Evolutionary conservation across 345 rosid species (phyloP).

Genomic region (Salix arbutifolia): DNA sequence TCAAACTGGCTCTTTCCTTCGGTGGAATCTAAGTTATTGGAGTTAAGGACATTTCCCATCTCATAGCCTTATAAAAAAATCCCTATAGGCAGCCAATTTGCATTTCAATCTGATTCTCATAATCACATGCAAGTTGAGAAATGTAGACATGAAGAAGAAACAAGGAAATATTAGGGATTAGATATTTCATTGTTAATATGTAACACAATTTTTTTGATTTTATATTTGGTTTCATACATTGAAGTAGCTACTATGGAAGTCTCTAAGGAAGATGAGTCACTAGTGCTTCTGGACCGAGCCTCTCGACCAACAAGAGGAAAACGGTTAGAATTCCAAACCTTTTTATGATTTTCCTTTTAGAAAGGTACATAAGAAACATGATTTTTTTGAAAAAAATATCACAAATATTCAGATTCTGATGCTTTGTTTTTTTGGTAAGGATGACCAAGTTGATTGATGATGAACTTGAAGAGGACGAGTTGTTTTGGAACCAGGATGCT

Average conservation of each 20-base stretch:
- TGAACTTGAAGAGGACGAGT: slow-evolving; percentile 79
- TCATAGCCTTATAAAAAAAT: too few species aligned
- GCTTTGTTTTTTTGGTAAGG: slow-evolving; percentile 27
- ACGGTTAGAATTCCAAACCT: slow-evolving; percentile 40
- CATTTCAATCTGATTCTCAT: too few species aligned
- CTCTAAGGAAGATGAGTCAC: slow-evolving; percentile 43
- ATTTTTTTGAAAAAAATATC: neutral
- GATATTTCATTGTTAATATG: too few species aligned
- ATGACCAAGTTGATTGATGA: slow-evolving; percentile 86
- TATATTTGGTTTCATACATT: too few species aligned
- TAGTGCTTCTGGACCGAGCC: slow-evolving; percentile 61
- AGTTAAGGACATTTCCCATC: too few species aligned
- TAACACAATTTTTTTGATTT: too few species aligned
- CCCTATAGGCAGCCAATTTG: too few species aligned
- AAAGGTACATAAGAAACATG: neutral
- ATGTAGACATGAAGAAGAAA: too few species aligned
- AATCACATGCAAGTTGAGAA: too few species aligned
- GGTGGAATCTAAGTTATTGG: too few species aligned
- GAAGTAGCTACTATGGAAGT: slow-evolving; percentile 35
- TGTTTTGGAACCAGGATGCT: slow-evolving; percentile 94
- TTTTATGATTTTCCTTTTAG: neutral
- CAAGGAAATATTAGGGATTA: too few species aligned
- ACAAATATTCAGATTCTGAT: neutral
- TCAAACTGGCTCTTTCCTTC: too few species aligned
- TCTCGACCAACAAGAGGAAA: slow-evolving; percentile 73